Base-by-base conservation (phyloP, 495 filamentous ascomycete species). In the Neurospora discreta region DNA sequence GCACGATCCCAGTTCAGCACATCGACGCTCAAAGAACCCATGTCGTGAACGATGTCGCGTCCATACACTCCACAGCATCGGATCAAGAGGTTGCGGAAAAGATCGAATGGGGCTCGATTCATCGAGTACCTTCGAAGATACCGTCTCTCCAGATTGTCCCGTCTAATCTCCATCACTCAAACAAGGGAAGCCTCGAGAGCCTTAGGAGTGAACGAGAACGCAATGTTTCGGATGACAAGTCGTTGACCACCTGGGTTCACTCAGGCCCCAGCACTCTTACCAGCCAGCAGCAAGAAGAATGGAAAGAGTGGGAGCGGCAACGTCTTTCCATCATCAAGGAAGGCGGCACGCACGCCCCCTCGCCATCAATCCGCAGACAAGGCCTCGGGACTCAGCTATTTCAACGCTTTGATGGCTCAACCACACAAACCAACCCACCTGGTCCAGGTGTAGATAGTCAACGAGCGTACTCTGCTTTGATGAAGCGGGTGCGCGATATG, bases 191-290 rank as follows among this genome's bases (percentile, higher is more conserved):
- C 71, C 74, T 89, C 18, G 82, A 85, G 43, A 88, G 84, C 69
- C 75, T 82, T 9, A 79, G 78, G 72, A 90, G 85, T 74, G 84
- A 81, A 38, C 58, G 79, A 77, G 69, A 87, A 79, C 73, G 75
- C 16, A 80, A 80, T 69, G 70, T 85, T 11, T 84, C 81, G 30
- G 86, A 88, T 33, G 86, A 87, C 20, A 86, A 81, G 68, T 93
- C 91, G 18, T 86, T 93, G 44, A 93, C 90, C 16, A 95, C 92
- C 77, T 93, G 92, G 92, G 85, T 87, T 5, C 86, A 90, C 74
- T 94, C 85, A 6, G 83, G 80, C 1, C 79, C 81, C 0, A 85
- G 80, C 60, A 86, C 84, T 7, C 76, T 84, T 4, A 79, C 81
- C 38, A 84, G 80, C 39, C 81, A 78, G 76, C 73, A 78, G 70